Conservation (phyloP, 225 moss, liverwort and hornwort genomes). For the Pleurozium schreberi region DNA sequence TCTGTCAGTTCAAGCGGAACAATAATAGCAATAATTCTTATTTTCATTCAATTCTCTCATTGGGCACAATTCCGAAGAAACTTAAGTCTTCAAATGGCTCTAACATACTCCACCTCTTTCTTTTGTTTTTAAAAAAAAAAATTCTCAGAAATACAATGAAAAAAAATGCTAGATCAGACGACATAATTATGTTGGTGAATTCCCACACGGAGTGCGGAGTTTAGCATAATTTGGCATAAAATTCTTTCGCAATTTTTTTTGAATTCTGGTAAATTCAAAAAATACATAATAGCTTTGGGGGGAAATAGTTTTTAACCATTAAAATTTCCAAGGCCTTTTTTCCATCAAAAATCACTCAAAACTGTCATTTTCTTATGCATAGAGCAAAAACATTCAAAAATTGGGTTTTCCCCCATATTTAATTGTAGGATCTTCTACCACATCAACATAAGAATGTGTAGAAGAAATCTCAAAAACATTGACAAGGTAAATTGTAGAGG, state of each 20-base stretch:
- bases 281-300: accelerated
- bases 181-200: too few relatives aligned
- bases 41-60: background rate
- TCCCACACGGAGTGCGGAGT: background rate
- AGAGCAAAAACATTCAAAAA: background rate
- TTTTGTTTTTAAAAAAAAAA: background rate
- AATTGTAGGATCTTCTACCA: accelerated
- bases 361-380: background rate
- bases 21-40: background rate
- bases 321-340: background rate
- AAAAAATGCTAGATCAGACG: accelerated
- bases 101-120: background rate
- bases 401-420: accelerated
- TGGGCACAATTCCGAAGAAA: background rate
- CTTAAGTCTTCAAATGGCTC: background rate
- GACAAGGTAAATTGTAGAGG: too few relatives aligned
- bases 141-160: background rate
- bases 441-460: accelerated
- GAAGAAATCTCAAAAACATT: background rate
- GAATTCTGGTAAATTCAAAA: background rate
- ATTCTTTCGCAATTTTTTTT: too few relatives aligned
- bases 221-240: too few relatives aligned
- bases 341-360: background rate
- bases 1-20: background rate
- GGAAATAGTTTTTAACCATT: too few relatives aligned